Evolutionary conservation across 1,284 basidiomycete species (phyloP).

Genomic region (Amylostereum areolatum): DNA sequence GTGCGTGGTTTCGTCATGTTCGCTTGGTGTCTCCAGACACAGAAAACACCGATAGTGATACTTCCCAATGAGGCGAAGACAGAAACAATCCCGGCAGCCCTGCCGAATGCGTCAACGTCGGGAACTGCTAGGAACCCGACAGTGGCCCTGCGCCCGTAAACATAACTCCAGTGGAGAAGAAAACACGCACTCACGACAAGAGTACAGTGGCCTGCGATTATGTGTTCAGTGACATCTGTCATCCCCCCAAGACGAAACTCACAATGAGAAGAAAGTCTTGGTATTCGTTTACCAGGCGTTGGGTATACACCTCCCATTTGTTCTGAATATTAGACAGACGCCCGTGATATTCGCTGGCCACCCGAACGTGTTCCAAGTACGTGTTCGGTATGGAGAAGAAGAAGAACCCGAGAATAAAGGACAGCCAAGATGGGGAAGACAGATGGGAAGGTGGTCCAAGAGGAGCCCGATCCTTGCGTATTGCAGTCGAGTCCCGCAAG

Average conservation of each 20-base stretch:
- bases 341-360: slow-evolving; percentile 41
- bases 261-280: slow-evolving; percentile 50
- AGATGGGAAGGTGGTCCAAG: slow-evolving; percentile 10
- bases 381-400: slow-evolving; percentile 50
- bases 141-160: slow-evolving; percentile 33
- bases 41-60: slow-evolving; percentile 49
- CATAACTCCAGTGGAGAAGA: neutral
- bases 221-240: neutral
- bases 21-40: slow-evolving; percentile 49
- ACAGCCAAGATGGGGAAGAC: slow-evolving; percentile 18
- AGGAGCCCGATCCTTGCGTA: slow-evolving; percentile 16
- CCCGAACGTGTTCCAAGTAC: slow-evolving; percentile 43
- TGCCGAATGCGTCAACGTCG: slow-evolving; percentile 31
- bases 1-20: slow-evolving; percentile 36
- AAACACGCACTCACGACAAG: slow-evolving; percentile 37
- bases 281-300: slow-evolving; percentile 44
- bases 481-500: slow-evolving; percentile 22
- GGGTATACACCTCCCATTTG: slow-evolving; percentile 42
- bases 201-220: slow-evolving; percentile 43
- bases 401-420: slow-evolving; percentile 31
- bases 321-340: slow-evolving; percentile 39
- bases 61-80: slow-evolving; percentile 45
- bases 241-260: slow-evolving; percentile 15
- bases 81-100: slow-evolving; percentile 38
- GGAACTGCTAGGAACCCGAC: slow-evolving; percentile 42